Conservation (phyloP, 768 basidiomycete species). For the Glaciozyma martinii region DNA sequence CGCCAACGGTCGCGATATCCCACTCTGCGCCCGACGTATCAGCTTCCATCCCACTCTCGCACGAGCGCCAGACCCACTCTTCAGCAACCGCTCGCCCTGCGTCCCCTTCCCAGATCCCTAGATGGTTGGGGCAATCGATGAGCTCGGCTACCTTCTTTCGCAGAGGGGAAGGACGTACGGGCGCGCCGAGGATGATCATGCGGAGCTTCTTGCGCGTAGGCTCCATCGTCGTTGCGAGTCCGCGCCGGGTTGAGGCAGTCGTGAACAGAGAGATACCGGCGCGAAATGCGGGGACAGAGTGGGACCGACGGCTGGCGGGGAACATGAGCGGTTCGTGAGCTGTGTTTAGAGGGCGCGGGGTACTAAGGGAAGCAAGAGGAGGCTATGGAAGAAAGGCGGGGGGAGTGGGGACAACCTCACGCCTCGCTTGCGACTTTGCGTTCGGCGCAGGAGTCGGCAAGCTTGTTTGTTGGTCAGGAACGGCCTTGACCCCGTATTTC, state of each 20-base stretch:
- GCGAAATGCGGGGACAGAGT: too few species aligned
- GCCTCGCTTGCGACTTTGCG: too few species aligned
- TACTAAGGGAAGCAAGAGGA: too few species aligned
- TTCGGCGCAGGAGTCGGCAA: too few species aligned
- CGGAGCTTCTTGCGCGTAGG: constrained; percentile 5
- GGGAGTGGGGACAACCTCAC: too few species aligned
- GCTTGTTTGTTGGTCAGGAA: too few species aligned
- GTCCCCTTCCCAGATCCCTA: constrained; percentile 57
- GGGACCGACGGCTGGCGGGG: too few species aligned
- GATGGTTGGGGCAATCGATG: not conserved
- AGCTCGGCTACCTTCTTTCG: not conserved
- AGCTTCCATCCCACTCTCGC: not conserved
- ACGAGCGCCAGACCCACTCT: constrained; percentile 38
- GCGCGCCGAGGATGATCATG: constrained; percentile 32
- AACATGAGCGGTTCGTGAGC: too few species aligned
- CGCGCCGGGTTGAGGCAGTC: not conserved
- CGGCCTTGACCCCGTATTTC: too few species aligned
- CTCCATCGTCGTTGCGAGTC: not conserved
- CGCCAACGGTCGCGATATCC: constrained; percentile 65
- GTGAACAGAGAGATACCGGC: too few species aligned
- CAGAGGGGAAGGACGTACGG: constrained; percentile 7
- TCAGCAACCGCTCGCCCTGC: constrained; percentile 60
- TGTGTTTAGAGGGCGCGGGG: too few species aligned
- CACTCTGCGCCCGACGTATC: constrained; percentile 44
- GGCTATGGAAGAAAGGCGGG: too few species aligned